A percentile compares a stretch with the other conserved stretches of the same genome.
Evolutionary conservation across 1,284 basidiomycete genomes (phyloP).

Genomic region (Ceratobasidium sp.): DNA sequence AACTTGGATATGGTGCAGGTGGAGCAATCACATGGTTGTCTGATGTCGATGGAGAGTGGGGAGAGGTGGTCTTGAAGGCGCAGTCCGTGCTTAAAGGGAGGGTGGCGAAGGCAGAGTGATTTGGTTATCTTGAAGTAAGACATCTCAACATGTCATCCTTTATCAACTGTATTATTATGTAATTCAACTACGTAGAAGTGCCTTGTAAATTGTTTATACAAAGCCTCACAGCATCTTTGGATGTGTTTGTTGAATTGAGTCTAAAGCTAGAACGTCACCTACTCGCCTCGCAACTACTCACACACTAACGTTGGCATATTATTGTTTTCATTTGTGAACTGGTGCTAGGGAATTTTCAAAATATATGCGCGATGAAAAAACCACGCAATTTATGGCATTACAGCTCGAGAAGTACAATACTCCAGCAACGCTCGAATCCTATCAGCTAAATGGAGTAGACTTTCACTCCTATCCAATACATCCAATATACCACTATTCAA

Average conservation of each 20-base stretch:
- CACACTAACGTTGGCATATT: no score
- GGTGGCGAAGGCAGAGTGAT: neutral
- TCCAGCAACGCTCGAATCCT: neutral
- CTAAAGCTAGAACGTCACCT: no score
- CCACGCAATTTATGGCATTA: no score
- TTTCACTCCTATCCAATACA: neutral
- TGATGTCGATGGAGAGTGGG: constrained; percentile 88
- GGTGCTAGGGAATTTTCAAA: no score
- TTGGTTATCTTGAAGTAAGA: neutral
- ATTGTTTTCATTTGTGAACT: no score
- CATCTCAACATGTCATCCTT: no score
- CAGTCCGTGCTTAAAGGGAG: constrained; percentile 18
- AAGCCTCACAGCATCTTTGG: no score
- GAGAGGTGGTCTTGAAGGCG: constrained; percentile 71
- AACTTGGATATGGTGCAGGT: constrained; percentile 77
- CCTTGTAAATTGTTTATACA: no score
- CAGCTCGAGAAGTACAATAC: neutral
- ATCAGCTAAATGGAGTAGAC: neutral
- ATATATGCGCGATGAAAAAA: no score
- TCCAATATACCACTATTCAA: constrained; percentile 27
- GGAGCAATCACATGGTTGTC: constrained; percentile 97
- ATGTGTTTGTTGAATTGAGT: no score
- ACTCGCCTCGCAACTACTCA: no score
- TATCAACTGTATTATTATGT: neutral
- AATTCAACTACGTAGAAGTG: no score